Percentiles rank a stretch among this genome's conserved stretches.
Evolutionary conservation across 2,329 filamentous ascomycete genomes (phyloP).

Genomic region (Falciphora oryzae): DNA sequence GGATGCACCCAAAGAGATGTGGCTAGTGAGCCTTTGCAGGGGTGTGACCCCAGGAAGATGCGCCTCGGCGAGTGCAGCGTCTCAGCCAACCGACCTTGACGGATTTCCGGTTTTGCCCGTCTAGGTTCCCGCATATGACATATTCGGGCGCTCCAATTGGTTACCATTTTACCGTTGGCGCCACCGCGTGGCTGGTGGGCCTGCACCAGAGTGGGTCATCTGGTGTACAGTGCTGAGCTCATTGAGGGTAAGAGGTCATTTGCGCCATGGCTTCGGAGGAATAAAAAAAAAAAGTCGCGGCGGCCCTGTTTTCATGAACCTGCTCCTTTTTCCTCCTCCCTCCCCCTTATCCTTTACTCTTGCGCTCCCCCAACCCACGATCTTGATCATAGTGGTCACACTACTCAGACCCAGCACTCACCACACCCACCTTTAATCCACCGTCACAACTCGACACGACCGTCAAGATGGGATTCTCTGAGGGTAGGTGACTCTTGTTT

Average conservation of each 20-base stretch:
- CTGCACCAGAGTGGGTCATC: background rate
- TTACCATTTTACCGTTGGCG: background rate
- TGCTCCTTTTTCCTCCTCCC: constrained; percentile 3
- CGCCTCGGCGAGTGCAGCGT: too few relatives aligned
- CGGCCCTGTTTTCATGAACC: constrained; percentile 10
- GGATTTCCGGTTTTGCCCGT: constrained; percentile 6
- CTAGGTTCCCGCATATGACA: background rate
- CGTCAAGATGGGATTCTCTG: constrained; percentile 38
- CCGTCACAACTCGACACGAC: constrained; percentile 11
- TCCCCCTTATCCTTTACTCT: background rate
- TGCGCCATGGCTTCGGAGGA: background rate
- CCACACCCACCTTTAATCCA: background rate
- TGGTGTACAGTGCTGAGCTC: background rate
- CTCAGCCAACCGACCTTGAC: background rate
- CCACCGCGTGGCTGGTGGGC: constrained; percentile 5
- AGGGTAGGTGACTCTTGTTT: constrained; percentile 31
- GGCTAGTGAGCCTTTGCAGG: background rate
- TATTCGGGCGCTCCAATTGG: constrained; percentile 3
- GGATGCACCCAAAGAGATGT: background rate
- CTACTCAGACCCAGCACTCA: background rate
- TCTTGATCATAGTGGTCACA: background rate
- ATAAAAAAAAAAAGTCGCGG: constrained; percentile 8
- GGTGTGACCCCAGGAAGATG: background rate
- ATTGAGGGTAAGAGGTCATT: background rate
- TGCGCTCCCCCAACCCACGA: background rate